A percentile compares a stretch with the other conserved stretches of the same genome.
These are phyloP conservation scores for Aureobasidium sp. DNA, from an alignment of 2,329 filamentous ascomycete species.

Conservation along the genomic window DNA sequence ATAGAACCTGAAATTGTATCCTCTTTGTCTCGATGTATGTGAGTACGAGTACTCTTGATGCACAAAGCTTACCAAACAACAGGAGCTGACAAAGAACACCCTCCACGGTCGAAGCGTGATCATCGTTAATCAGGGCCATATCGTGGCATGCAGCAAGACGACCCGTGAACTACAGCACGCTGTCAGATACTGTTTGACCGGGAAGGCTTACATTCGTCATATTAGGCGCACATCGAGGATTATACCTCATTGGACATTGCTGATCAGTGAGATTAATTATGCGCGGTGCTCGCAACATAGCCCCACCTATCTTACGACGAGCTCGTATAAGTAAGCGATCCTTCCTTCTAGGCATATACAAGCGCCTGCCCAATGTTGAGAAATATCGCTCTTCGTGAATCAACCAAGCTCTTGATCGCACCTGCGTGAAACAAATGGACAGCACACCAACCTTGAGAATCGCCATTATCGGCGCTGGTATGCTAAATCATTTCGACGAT, in stretches of 20 bases:
- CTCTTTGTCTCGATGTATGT: no score
- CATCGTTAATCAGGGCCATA: not conserved
- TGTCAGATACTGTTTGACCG: not conserved
- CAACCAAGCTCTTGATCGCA: no score
- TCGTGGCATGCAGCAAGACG: not conserved
- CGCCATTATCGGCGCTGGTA: conserved; percentile 29
- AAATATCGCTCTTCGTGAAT: not conserved
- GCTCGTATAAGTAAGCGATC: not conserved
- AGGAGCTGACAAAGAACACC: not conserved
- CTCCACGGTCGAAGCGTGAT: not conserved
- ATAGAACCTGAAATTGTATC: not conserved
- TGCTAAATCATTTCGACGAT: not conserved
- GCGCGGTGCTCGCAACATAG: not conserved
- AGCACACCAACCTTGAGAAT: conserved; percentile 19
- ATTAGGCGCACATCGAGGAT: not conserved
- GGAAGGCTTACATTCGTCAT: not conserved
- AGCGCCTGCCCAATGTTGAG: not conserved
- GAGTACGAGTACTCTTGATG: not conserved
- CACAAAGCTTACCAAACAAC: not conserved
- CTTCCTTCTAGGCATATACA: not conserved
- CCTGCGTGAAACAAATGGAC: conserved; percentile 5
- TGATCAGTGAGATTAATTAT: not conserved
- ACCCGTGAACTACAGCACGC: not conserved
- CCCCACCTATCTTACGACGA: not conserved
- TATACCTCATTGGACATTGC: not conserved